Evolutionary conservation across 805 yeast species (phyloP).

Genomic region (Kurtzmaniella fragi): DNA sequence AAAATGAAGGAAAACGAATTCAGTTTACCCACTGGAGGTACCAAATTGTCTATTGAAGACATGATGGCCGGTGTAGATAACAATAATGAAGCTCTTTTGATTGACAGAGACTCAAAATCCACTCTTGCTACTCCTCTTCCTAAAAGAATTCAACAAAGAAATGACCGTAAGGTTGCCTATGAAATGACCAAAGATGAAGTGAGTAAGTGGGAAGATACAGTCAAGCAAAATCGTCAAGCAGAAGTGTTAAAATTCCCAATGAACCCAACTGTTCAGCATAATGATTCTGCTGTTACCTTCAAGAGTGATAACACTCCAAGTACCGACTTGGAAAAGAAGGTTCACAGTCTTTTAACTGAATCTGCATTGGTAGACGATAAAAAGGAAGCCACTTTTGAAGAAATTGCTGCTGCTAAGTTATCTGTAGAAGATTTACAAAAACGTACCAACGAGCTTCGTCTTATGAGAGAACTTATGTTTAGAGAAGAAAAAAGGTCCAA

Average conservation of each 20-base stretch:
- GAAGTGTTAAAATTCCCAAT: conserved; percentile 81
- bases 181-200: conserved; percentile 85
- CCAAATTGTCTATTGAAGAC: conserved; percentile 60
- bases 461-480: conserved; percentile 95
- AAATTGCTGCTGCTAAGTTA: conserved; percentile 75
- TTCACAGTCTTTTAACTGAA: conserved; percentile 53
- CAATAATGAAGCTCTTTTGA: conserved; percentile 44
- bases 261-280: conserved; percentile 42
- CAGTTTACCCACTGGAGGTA: conserved; percentile 56
- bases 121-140: conserved; percentile 81
- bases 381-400: conserved; percentile 81
- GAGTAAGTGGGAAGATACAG: conserved; percentile 81
- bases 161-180: conserved; percentile 86
- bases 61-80: conserved; percentile 67
- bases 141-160: conserved; percentile 74
- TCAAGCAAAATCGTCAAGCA: conserved; percentile 73
- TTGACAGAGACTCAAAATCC: conserved; percentile 27
- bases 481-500: conserved; percentile 89
- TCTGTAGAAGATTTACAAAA: conserved; percentile 73
- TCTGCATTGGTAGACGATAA: conserved; percentile 69
- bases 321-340: conserved; percentile 63
- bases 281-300: conserved; percentile 49
- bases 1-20: conserved; percentile 64
- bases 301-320: conserved; percentile 37
- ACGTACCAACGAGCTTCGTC: conserved; percentile 75